Evolutionary conservation across 768 basidiomycete genomes (phyloP).

Genomic region (Leccinum disarticulatum): DNA sequence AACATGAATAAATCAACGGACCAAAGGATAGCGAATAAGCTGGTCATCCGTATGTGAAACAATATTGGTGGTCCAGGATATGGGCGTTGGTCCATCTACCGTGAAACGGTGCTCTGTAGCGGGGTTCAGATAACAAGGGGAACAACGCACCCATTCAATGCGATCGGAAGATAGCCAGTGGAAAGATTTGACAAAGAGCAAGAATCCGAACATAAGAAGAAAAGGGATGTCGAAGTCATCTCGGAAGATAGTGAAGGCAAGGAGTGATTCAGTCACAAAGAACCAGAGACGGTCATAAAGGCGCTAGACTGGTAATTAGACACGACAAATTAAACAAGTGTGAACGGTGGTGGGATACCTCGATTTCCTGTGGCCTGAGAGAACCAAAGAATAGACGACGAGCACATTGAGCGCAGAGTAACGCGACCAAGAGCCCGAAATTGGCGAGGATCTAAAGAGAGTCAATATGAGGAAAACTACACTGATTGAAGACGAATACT

Average conservation of each 20-base stretch:
- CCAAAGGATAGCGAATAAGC: slow-evolving; percentile 75
- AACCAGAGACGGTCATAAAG: slow-evolving; percentile 97
- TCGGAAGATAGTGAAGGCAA: slow-evolving; percentile 96
- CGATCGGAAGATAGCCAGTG: slow-evolving; percentile 96
- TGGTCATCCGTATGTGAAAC: slow-evolving; percentile 84
- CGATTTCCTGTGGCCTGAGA: slow-evolving; percentile 84
- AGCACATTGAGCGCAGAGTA: slow-evolving; percentile 72
- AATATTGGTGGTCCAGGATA: slow-evolving; percentile 77
- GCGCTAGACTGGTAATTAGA: slow-evolving; percentile 53
- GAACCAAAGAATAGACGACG: slow-evolving; percentile 92
- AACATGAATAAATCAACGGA: slow-evolving; percentile 75
- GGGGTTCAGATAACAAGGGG: not conserved
- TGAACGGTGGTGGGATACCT: slow-evolving; percentile 52
- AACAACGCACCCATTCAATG: slow-evolving; percentile 85
- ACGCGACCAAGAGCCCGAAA: slow-evolving; percentile 75
- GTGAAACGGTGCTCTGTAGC: slow-evolving; percentile 7
- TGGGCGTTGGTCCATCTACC: slow-evolving; percentile 96
- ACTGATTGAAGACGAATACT: slow-evolving; percentile 22
- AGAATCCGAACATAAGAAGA: slow-evolving; percentile 89
- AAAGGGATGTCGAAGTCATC: slow-evolving; percentile 94
- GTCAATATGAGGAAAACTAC: slow-evolving; percentile 3
- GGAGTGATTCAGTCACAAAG: slow-evolving; percentile 93
- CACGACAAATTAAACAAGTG: not conserved
- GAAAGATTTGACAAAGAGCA: slow-evolving; percentile 95
- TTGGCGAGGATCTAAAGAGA: slow-evolving; percentile 79